phyloP scores from a whole-genome alignment of 768 basidiomycete species.

The Cyclocybe cylindracea region DNA sequence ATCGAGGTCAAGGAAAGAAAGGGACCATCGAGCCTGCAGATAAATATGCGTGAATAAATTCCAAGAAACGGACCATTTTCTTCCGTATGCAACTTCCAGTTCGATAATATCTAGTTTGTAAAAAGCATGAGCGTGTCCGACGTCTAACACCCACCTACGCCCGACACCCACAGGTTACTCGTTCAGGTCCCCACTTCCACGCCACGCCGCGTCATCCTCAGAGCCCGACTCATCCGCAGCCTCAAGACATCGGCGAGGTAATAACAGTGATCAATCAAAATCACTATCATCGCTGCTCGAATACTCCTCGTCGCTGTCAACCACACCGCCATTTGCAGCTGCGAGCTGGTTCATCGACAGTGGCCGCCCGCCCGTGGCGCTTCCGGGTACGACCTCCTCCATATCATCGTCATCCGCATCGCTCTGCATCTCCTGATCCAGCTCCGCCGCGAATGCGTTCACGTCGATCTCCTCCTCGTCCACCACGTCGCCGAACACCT shows the following conservation, averaged over 20 bases:
- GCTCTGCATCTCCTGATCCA: slow-evolving; percentile 37
- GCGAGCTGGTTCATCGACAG: slow-evolving; percentile 54
- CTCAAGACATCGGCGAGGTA: too few species aligned
- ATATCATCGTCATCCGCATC: slow-evolving; percentile 29
- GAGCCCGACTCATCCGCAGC: not conserved
- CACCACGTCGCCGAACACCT: slow-evolving; percentile 19
- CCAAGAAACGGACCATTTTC: too few species aligned
- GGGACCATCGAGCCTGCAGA: too few species aligned
- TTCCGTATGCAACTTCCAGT: too few species aligned
- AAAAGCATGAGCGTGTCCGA: too few species aligned
- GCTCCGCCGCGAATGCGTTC: slow-evolving; percentile 37
- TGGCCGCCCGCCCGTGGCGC: slow-evolving; percentile 27
- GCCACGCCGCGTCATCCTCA: not conserved
- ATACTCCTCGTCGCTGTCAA: slow-evolving; percentile 24
- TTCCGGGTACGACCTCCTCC: slow-evolving; percentile 38
- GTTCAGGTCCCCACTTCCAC: not conserved
- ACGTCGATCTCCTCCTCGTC: slow-evolving; percentile 37
- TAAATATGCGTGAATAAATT: too few species aligned
- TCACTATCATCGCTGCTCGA: slow-evolving; percentile 31
- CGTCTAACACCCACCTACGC: too few species aligned
- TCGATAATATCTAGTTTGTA: too few species aligned
- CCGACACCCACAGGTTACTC: too few species aligned
- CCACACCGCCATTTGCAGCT: slow-evolving; percentile 27
- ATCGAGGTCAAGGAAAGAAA: too few species aligned
- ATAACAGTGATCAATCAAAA: slow-evolving; percentile 13